Evolutionary conservation across 2,329 filamentous ascomycete species (phyloP).

Genomic region (Xylariaceae sp.): DNA sequence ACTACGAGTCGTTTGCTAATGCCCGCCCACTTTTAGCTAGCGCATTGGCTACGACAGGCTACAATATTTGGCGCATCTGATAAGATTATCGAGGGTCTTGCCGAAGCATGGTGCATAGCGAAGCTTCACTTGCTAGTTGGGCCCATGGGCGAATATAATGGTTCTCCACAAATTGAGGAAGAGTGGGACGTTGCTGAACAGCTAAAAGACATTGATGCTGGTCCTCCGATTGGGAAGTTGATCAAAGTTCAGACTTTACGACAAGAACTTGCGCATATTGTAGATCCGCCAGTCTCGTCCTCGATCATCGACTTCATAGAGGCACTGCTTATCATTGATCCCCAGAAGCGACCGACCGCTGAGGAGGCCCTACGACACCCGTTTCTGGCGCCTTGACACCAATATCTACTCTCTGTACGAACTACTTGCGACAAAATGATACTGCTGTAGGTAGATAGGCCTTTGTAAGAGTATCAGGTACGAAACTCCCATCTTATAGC

Average conservation of each 20-base stretch:
- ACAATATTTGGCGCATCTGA: not conserved
- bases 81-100: not conserved
- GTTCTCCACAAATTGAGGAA: not conserved
- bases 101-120: not conserved
- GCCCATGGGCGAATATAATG: not conserved
- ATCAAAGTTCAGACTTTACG: slow-evolving; percentile 1
- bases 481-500: no score
- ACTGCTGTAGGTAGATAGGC: no score
- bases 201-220: not conserved
- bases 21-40: not conserved
- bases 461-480: no score
- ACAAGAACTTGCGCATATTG: not conserved
- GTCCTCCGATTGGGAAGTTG: not conserved
- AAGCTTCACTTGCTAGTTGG: slow-evolving; percentile 2
- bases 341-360: not conserved
- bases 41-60: not conserved
- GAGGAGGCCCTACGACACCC: slow-evolving; percentile 1
- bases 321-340: slow-evolving; percentile 2
- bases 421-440: no score
- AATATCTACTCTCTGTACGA: no score
- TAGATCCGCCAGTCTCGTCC: not conserved
- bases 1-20: not conserved
- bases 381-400: not conserved
- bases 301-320: slow-evolving; percentile 5
- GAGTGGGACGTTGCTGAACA: not conserved